Percentiles rank a stretch among this genome's conserved stretches.
Conservation (phyloP, 2,329 filamentous ascomycete genomes). For the Cordyceps javanica region DNA sequence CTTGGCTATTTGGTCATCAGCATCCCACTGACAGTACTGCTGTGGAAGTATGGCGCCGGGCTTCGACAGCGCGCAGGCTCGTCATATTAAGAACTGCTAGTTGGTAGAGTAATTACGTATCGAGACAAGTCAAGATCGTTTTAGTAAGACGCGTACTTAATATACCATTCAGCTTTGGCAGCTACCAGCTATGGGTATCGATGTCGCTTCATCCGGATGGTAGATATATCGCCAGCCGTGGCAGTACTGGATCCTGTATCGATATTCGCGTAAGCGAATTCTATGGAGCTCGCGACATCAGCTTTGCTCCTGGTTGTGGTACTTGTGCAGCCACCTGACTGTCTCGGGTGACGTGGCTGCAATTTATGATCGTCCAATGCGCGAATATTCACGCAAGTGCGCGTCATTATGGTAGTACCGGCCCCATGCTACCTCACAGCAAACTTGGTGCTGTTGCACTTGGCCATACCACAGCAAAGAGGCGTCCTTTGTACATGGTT, state of each 20-base stretch:
- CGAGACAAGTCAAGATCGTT: background rate
- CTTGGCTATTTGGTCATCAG: constrained; percentile 30
- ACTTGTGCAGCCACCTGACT: background rate
- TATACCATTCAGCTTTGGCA: background rate
- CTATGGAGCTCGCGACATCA: background rate
- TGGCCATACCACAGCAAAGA: background rate
- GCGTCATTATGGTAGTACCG: background rate
- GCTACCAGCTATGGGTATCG: background rate
- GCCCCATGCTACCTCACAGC: background rate
- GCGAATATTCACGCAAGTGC: background rate
- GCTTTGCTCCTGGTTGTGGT: background rate
- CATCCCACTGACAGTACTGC: constrained; percentile 30
- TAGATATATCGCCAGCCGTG: background rate
- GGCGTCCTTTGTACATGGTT: background rate
- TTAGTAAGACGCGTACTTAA: background rate
- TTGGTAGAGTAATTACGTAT: too few species aligned
- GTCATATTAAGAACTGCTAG: constrained; percentile 9
- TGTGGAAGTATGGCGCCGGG: constrained; percentile 35
- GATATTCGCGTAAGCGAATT: too few species aligned
- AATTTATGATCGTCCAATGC: background rate
- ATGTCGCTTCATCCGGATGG: background rate
- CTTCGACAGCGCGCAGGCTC: constrained; percentile 21
- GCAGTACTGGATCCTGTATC: background rate
- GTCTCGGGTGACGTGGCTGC: background rate
- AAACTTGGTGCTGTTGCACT: background rate